Conservation (phyloP, 768 basidiomycete species). For the Phanerodontia chrysosporium region DNA sequence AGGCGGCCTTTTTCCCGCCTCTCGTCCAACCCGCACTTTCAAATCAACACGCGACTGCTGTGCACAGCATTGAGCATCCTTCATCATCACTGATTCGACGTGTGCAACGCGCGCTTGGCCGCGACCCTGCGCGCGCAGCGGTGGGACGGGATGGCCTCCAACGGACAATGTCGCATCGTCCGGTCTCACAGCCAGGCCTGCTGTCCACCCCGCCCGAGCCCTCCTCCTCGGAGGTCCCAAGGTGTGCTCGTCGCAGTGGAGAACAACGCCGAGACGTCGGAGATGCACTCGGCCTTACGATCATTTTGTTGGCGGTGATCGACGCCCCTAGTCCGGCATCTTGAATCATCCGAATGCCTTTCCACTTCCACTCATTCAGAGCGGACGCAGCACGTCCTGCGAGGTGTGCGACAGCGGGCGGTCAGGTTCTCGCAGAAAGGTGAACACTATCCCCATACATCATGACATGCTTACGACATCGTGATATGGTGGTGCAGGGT, state of each 20-base stretch:
- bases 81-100: constrained; percentile 6
- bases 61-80: constrained; percentile 10
- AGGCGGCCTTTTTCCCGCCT: constrained; percentile 1
- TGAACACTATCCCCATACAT: not conserved
- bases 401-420: not conserved
- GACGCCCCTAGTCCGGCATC: constrained; percentile 1
- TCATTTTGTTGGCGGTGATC: constrained; percentile 6
- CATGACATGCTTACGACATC: not conserved
- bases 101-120: not conserved
- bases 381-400: too few species aligned
- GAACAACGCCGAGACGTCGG: not conserved
- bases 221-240: too few species aligned
- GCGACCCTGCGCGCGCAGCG: not conserved
- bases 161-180: not conserved
- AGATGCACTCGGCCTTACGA: not conserved
- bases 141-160: not conserved
- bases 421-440: too few species aligned
- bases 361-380: not conserved
- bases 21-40: not conserved
- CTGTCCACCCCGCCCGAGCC: too few species aligned
- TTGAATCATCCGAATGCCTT: not conserved
- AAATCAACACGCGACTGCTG: constrained; percentile 7
- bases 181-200: not conserved
- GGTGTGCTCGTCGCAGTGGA: not conserved
- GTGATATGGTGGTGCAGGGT: not conserved